Base-by-base conservation (phyloP, 2,329 filamentous ascomycete species). In the Aureobasidium sp. region DNA sequence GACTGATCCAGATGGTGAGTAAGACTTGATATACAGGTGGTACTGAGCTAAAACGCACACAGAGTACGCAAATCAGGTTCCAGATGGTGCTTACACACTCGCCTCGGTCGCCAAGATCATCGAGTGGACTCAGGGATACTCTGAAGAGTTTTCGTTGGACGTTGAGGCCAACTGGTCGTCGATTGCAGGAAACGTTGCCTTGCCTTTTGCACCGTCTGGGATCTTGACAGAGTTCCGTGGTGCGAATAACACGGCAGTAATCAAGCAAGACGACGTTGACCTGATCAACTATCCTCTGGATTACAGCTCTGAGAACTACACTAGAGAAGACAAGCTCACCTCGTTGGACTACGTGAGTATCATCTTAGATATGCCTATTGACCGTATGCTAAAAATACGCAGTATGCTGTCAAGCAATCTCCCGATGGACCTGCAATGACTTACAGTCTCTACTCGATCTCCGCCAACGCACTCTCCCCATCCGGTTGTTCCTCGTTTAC, bases 261-360 rank as follows among this genome's bases (percentile, higher is more conserved):
- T 89, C 53, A 90, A 90, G 70, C 87, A 90, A 70, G 87, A 87
- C 0, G 87, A 89, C 71, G 82, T 89, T 15, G 84, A 89, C 29
- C 74, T 90, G 37, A 79, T 86, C 48, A 85, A 84, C 4, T 87
- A 84, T 67, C 80, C 86, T 0, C 70, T 88, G 2, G 80, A 82
- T 53, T 87, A 83, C 64, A 77, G 78, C 12, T 65, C 64, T 2
- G 60, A 53, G 31, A 65, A 65, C 47, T 78, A 82, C 66, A 80
- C 79, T 15, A 71, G 83, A 51, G 78, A 76, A 34, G 84, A 89
- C 65, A 65, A 65, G 61, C 57, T 65, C 9, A 62, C 59, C 37
- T 65, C 64, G 7, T 73, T 89, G 22, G 84, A 88, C 67, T 89
- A 88, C 68, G 64, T 65, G 42, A 51, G 64, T 48, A 60, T n/a